A percentile compares a stretch with the other conserved stretches of the same genome.
These are phyloP conservation scores for Tanacetum coccineum DNA, from an alignment of 129 eudicot species.

Conservation along the genomic window DNA sequence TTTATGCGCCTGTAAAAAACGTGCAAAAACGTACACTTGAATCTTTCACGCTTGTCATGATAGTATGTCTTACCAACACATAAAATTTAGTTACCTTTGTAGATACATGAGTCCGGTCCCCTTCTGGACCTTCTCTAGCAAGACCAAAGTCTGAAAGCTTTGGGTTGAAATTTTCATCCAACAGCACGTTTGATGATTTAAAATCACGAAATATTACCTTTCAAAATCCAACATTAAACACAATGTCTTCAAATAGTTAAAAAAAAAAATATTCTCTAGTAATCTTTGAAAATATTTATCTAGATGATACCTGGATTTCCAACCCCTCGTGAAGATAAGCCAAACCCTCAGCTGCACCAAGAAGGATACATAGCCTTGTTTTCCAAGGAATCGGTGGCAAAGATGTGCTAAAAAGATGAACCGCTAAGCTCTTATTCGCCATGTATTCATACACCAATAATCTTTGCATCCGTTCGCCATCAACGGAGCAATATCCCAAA, in stretches of 20 bases:
- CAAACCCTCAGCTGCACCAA: slow-evolving; percentile 83
- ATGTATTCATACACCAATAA: slow-evolving; percentile 73
- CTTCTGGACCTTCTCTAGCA: slow-evolving; percentile 86
- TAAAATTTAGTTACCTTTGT: slow-evolving; percentile 51
- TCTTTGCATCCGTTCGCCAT: slow-evolving; percentile 81
- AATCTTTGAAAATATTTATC: not conserved
- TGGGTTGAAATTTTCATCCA: slow-evolving; percentile 59
- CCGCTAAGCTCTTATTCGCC: slow-evolving; percentile 71
- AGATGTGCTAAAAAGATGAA: slow-evolving; percentile 55
- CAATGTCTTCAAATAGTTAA: slow-evolving; percentile 11
- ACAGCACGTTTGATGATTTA: slow-evolving; percentile 72
- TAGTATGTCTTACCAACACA: not conserved
- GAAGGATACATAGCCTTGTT: slow-evolving; percentile 58
- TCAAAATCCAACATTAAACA: not conserved
- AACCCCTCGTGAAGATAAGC: slow-evolving; percentile 66
- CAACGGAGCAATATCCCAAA: slow-evolving; percentile 73
- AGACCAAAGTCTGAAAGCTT: slow-evolving; percentile 89
- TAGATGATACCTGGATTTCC: slow-evolving; percentile 53
- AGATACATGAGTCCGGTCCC: slow-evolving; percentile 68
- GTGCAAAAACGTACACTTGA: not conserved
- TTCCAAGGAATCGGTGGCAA: slow-evolving; percentile 59
- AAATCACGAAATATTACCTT: slow-evolving; percentile 85
- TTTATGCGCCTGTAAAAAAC: not conserved
- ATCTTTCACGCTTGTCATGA: too few relatives aligned
- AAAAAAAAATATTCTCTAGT: not conserved